Percentiles rank a stretch among this genome's conserved stretches.
Conservation (phyloP, 371 early-diverging fungal species). For the Rhizopus delemar region DNA sequence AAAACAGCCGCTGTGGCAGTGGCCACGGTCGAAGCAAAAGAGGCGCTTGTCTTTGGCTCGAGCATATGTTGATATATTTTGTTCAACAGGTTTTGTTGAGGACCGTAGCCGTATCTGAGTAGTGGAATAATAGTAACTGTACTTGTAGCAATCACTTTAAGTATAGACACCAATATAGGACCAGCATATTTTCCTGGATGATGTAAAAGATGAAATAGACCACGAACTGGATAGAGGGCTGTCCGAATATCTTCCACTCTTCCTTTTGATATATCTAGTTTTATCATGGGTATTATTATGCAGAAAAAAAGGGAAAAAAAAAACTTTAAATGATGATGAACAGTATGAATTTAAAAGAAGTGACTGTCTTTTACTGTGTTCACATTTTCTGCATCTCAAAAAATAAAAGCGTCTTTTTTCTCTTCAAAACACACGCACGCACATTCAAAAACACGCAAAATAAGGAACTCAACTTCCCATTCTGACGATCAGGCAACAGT, state of each 20-base stretch:
- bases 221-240: conserved; percentile 37
- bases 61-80: conserved; percentile 5
- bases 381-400: conserved; percentile 1
- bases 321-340: background rate
- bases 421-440: background rate
- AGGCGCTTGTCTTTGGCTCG: background rate
- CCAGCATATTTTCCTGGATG: conserved; percentile 30
- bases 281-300: background rate
- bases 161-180: conserved; percentile 35
- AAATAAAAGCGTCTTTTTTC: background rate
- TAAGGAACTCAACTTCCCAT: background rate
- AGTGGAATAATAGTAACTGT: conserved; percentile 31
- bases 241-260: background rate
- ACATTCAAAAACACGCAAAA: background rate
- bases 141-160: conserved; percentile 38
- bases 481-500: background rate
- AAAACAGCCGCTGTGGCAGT: conserved; percentile 22
- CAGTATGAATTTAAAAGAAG: background rate
- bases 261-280: background rate
- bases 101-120: conserved; percentile 29
- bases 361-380: background rate
- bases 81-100: conserved; percentile 24
- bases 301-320: background rate
- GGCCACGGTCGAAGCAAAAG: background rate
- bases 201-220: conserved; percentile 37